Evolutionary conservation across 345 rosid genomes (phyloP), one percentile per base, ranked within the genome.

Genomic region (Microcos paniculata): DNA sequence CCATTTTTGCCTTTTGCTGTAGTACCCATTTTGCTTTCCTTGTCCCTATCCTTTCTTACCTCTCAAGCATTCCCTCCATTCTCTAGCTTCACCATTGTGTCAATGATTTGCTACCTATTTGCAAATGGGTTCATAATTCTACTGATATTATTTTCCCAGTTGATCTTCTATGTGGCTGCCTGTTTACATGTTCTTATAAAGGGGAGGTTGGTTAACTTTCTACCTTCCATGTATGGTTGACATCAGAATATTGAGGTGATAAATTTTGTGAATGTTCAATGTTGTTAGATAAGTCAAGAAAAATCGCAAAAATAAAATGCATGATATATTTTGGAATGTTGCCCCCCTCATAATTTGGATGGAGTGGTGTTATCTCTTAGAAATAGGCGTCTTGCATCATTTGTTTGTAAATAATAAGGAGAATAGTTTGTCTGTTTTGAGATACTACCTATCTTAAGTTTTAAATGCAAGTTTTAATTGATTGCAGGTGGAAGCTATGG

Each of bases 11-110:
- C 82, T 73, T 79, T 96, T 66, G 85, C 88, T 68, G 48, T 84
- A 40, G 63, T 84, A 75, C 98, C 99, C 65, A 81, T 90, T 74
- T 62, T 83, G 46, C 48, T 87, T 74, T 83, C 94, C 61, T 78
- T 89, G 76, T 81, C 88, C 73, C 49, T 84, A 78, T 88, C 92
- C 76, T 82, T 93, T 71, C 74, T 90, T 45, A 80, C 80, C 82
- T 94, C 89, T 81, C 91, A 86, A 76, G 89, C 94, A 23, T 80
- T 87, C 77, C 94, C 99, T 80, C 87, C 94, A 42, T 63, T 93
- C 81, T 73, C 83, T 64, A 90, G 89, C 87, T 88, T 92, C 85
- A 72, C 85, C 52, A 23, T 73, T 72, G 86, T 93, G 80, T 90
- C 98, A 48, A 49, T 84, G 42, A 75, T 92, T 38, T 93, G 98